Evolutionary conservation across 495 filamentous ascomycete genomes (phyloP).

Genomic region (Parathielavia appendiculata): DNA sequence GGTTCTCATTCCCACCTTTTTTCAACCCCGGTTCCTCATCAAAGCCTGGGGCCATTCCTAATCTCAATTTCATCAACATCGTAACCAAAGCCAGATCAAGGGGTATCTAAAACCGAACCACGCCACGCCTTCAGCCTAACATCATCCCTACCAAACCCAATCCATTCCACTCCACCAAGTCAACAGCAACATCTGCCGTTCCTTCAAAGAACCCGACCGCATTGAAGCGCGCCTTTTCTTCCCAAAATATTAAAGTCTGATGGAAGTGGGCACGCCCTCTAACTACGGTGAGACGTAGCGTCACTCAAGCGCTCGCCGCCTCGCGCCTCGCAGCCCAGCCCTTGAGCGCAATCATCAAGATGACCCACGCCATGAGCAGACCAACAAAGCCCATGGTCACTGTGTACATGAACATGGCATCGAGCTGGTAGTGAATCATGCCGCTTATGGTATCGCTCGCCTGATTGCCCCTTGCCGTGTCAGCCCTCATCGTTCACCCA

Average conservation of each 20-base stretch:
- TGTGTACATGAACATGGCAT: constrained; percentile 92
- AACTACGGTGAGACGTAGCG: neutral
- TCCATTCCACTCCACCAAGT: neutral
- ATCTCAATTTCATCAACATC: constrained; percentile 7
- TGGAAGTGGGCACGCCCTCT: neutral
- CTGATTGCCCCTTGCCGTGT: constrained; percentile 29
- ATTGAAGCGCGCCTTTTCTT: neutral
- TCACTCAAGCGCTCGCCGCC: constrained; percentile 6
- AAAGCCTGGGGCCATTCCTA: neutral
- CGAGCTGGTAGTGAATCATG: constrained; percentile 67
- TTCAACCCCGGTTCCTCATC: neutral
- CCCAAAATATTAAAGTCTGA: neutral
- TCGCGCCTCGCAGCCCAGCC: constrained; percentile 76
- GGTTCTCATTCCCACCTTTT: neutral
- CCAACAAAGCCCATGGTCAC: constrained; percentile 79
- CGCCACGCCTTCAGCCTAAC: neutral
- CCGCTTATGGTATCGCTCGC: constrained; percentile 66
- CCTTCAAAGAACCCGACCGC: too few species aligned
- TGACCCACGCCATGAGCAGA: constrained; percentile 80
- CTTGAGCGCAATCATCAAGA: constrained; percentile 76
- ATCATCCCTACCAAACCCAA: neutral
- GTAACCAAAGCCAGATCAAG: constrained; percentile 6
- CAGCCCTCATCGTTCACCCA: neutral
- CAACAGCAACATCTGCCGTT: neutral
- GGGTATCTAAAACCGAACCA: constrained; percentile 28